These are phyloP conservation scores for Scedosporium aurantiacum DNA, from an alignment of 2,329 filamentous ascomycete species.

Conservation along the genomic window DNA sequence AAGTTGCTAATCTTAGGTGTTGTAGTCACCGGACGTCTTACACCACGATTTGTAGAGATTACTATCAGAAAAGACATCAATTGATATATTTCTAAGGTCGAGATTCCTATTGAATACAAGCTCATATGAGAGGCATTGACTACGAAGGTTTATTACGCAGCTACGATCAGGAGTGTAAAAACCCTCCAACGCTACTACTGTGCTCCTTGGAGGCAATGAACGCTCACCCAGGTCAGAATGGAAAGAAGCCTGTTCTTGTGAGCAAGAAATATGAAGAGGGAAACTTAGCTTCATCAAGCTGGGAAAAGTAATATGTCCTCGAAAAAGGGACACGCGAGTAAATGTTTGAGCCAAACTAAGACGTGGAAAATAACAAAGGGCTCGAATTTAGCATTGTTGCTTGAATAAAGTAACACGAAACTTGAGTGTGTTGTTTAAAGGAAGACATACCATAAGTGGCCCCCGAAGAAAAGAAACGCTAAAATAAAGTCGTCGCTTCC, in stretches of 20 bases:
- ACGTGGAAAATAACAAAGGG: not conserved
- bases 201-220: too few relatives aligned
- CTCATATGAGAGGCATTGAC: too few relatives aligned
- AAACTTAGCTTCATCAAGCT: not conserved
- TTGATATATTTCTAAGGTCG: too few relatives aligned
- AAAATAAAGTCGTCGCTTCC: not conserved
- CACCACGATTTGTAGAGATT: too few relatives aligned
- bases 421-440: not conserved
- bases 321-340: not conserved
- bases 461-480: not conserved
- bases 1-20: too few relatives aligned
- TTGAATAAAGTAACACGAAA: not conserved
- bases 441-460: not conserved
- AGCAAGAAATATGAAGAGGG: not conserved
- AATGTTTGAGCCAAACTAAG: not conserved
- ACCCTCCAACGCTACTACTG: too few relatives aligned
- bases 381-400: not conserved
- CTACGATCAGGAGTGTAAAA: too few relatives aligned
- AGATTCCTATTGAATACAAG: too few relatives aligned
- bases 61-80: too few relatives aligned
- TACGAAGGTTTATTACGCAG: too few relatives aligned
- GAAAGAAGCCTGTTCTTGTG: not conserved
- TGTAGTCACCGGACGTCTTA: too few relatives aligned
- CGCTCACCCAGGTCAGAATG: not conserved
- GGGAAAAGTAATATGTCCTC: too few relatives aligned